Base-by-base conservation (phyloP, 257 asterid genomes). In the Solanum virginianum region DNA sequence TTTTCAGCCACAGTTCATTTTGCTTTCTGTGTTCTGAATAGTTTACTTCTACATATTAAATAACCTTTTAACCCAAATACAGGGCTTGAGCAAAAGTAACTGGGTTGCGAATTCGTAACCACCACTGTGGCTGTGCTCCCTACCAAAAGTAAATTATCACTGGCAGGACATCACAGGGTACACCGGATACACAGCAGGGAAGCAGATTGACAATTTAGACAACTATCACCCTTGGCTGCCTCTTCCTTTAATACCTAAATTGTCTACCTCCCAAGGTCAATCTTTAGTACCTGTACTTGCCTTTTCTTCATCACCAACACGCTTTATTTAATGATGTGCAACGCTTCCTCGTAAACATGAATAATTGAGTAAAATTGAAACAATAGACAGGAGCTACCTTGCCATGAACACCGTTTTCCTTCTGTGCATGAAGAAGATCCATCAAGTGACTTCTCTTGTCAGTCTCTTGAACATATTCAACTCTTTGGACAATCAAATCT, bases 401-500 rank as follows among this genome's bases (percentile, higher is more conserved):
- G 87, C 93, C 94, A 72, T 95, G 95, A 85, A 84, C 87, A 86
- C 95, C 96, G 80, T 92, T 93, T 84, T 92, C 95, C 84, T 88
- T 92, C 84, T 95, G 98, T 2, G 99, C 99, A 89, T 95, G 97
- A 84, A 95, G 98, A 88, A 95, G 99, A 89, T 95, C 99, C 99
- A 95, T 95, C 68, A 95, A 88, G 86, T 96, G 99, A 89, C 99
- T 96, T 90, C 99, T 90, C 89, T 96, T 96, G 91, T 96, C 99
- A 83, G 94, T 89, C 90, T 96, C 99, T 74, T 88, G 97, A 87
- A 96, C 99, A 88, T 90, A 96, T 88, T 96, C 99, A 89, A 96
- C 98, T 91, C 98, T 91, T 87, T 96, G 99, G 83, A 90, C 98
- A 83, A 96, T 96, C 91, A 96, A 90, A 89, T 96, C 99, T 41